Conservation (phyloP, 495 filamentous ascomycete species). For the Penicillium argentinense region DNA sequence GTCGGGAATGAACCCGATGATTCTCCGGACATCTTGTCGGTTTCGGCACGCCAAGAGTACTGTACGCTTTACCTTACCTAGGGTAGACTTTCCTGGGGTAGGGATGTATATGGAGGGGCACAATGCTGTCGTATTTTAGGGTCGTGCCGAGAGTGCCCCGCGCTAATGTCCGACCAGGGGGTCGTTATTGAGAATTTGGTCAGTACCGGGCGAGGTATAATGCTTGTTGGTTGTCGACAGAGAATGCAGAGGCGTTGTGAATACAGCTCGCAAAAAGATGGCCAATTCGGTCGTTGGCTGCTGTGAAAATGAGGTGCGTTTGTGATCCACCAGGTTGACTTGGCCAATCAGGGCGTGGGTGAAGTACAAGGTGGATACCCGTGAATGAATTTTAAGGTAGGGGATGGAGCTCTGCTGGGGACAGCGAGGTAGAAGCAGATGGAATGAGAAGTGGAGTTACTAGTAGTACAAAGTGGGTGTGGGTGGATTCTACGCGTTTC, state of each 20-base stretch:
- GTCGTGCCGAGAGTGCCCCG: slow-evolving; percentile 13
- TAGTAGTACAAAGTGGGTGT: too few species aligned
- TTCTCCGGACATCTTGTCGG: background rate
- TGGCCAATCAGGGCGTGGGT: slow-evolving; percentile 13
- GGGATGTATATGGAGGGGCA: too few species aligned
- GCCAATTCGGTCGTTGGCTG: slow-evolving; percentile 1
- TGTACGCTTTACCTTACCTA: too few species aligned
- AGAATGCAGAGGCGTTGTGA: background rate
- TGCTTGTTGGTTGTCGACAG: too few species aligned
- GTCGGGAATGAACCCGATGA: slow-evolving; percentile 34
- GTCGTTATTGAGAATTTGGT: background rate
- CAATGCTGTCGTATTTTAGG: slow-evolving; percentile 5
- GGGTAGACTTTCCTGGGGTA: too few species aligned
- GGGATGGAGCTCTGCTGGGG: too few species aligned
- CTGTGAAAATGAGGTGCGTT: slow-evolving; percentile 15
- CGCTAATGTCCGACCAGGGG: too few species aligned
- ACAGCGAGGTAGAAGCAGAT: too few species aligned
- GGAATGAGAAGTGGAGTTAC: too few species aligned
- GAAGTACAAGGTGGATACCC: background rate
- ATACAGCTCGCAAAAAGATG: background rate
- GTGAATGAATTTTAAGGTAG: too few species aligned
- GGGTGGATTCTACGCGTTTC: too few species aligned
- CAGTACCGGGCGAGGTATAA: background rate
- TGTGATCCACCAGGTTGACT: slow-evolving; percentile 1
- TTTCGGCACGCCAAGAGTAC: too few species aligned